Evolutionary conservation across 225 moss, liverwort and hornwort genomes (phyloP).

Genomic region (Bryum argenteum): DNA sequence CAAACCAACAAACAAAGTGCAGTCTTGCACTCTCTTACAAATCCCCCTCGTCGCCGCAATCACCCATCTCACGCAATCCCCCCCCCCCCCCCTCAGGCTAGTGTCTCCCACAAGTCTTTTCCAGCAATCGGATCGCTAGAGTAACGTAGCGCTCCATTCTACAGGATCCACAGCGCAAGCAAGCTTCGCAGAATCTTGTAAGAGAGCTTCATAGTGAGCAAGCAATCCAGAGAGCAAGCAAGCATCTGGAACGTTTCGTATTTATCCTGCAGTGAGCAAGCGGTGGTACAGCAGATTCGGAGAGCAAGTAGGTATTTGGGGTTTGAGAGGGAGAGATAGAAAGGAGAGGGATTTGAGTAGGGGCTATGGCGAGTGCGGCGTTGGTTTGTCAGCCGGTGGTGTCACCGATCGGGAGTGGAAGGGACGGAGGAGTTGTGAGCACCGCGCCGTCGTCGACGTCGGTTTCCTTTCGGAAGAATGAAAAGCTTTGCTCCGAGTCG

Average conservation of each 20-base stretch:
- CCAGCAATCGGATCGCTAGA: neutral
- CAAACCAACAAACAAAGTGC: neutral
- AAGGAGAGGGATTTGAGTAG: neutral
- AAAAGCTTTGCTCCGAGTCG: conserved; percentile 31
- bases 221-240: too few species aligned
- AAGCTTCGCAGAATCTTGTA: too few species aligned
- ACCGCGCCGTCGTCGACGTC: conserved; percentile 32
- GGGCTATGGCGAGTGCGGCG: conserved; percentile 1
- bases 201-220: too few species aligned
- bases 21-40: neutral
- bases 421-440: conserved; percentile 7
- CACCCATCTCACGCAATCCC: neutral
- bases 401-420: conserved; percentile 1
- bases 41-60: too few species aligned
- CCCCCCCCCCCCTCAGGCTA: neutral
- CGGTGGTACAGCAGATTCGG: too few species aligned
- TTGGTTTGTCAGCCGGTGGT: conserved; percentile 17
- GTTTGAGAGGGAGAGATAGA: neutral
- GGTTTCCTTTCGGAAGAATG: conserved; percentile 23
- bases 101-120: conserved; percentile 7
- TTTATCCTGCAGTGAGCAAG: too few species aligned
- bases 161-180: neutral
- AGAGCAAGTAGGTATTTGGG: neutral
- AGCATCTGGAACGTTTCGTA: too few species aligned
- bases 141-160: too few species aligned